Percentiles rank a stretch among this genome's conserved stretches.
These are phyloP conservation scores for Aspergillus candidus DNA, from an alignment of 2,329 filamentous ascomycete genomes.

Conservation along the genomic window DNA sequence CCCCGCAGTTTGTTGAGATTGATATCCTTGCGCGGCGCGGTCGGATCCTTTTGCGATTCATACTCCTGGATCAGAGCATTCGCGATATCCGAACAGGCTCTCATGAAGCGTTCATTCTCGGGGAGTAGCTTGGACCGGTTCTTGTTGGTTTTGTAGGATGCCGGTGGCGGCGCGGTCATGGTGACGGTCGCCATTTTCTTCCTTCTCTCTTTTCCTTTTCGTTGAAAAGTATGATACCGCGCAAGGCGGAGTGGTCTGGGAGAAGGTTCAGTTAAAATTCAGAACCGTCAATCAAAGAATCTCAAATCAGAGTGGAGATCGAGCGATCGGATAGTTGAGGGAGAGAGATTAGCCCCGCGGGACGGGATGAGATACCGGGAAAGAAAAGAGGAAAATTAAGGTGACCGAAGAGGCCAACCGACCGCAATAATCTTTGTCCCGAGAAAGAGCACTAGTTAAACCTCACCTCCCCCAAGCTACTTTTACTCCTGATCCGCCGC, in stretches of 20 bases:
- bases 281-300: not conserved
- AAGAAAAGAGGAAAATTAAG: conserved; percentile 18
- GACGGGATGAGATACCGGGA: conserved; percentile 6
- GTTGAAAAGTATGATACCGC: too few species aligned
- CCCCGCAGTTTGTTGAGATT: conserved; percentile 86
- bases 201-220: too few species aligned
- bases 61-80: conserved; percentile 92
- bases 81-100: conserved; percentile 92
- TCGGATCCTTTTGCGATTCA: conserved; percentile 69
- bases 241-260: not conserved
- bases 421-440: conserved; percentile 31
- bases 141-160: conserved; percentile 55
- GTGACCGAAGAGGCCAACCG: conserved; percentile 21
- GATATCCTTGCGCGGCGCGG: conserved; percentile 71
- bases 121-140: conserved; percentile 66
- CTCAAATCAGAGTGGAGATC: too few species aligned
- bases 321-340: not conserved
- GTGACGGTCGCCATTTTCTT: conserved; percentile 58
- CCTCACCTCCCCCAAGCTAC: too few species aligned
- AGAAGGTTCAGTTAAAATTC: not conserved
- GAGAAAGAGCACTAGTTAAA: conserved; percentile 9
- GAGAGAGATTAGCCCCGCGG: conserved; percentile 10
- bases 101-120: conserved; percentile 89
- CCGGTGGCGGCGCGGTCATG: conserved; percentile 52
- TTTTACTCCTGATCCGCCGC: conserved; percentile 10